Conservation (phyloP, 2,329 filamentous ascomycete genomes). For the Colletotrichum sp. region DNA sequence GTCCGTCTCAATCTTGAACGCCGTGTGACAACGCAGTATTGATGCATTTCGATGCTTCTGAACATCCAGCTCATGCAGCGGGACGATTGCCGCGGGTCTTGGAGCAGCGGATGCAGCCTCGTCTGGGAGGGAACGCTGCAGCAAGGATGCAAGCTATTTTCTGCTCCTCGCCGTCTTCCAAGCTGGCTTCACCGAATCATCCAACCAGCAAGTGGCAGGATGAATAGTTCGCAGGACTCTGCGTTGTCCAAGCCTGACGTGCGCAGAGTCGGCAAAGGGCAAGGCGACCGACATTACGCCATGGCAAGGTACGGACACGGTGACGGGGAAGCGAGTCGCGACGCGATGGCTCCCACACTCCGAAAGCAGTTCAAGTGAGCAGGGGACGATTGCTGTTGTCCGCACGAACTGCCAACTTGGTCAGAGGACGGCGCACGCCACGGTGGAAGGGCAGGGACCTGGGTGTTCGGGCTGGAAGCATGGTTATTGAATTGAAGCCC, state of each 20-base stretch:
- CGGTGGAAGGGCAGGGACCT: neutral
- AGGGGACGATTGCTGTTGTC: neutral
- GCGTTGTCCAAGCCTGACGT: neutral
- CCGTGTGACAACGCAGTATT: neutral
- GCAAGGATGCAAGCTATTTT: neutral
- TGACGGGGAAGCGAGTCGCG: neutral
- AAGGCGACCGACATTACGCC: neutral
- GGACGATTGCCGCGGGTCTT: neutral
- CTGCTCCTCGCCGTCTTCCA: neutral
- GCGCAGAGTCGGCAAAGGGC: neutral
- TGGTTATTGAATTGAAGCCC: slow-evolving; percentile 2
- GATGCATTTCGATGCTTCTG: neutral
- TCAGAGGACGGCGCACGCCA: neutral
- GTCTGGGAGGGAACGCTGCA: neutral
- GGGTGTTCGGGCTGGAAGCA: neutral
- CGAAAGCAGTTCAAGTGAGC: neutral
- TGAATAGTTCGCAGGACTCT: neutral
- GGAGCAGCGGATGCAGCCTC: neutral
- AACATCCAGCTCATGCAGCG: neutral
- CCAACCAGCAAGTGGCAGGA: neutral
- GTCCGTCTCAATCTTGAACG: neutral
- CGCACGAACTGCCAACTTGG: neutral
- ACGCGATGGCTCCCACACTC: neutral
- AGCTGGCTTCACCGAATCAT: neutral
- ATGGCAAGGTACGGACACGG: neutral